Conservation (phyloP, 495 filamentous ascomycete genomes). For the Cenococcum geophilum region DNA sequence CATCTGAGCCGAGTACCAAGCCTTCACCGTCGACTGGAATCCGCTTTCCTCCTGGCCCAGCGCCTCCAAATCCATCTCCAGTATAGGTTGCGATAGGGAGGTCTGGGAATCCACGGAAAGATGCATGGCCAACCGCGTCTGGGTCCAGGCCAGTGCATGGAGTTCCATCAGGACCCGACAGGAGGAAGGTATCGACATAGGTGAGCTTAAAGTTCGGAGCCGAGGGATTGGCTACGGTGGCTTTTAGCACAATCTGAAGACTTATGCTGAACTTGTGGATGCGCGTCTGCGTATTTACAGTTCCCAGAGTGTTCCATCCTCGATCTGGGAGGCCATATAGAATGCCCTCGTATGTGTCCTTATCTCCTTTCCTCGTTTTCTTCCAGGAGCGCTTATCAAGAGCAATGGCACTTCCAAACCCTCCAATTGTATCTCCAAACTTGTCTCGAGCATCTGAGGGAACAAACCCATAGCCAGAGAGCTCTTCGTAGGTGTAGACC, state of each 20-base stretch:
- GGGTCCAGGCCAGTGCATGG: slow-evolving; percentile 68
- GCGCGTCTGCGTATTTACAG: slow-evolving; percentile 64
- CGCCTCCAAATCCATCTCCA: slow-evolving; percentile 68
- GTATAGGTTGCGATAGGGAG: slow-evolving; percentile 61
- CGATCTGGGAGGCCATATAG: slow-evolving; percentile 65
- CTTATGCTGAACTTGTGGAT: slow-evolving; percentile 65
- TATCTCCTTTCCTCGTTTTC: slow-evolving; percentile 26
- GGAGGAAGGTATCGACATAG: slow-evolving; percentile 63
- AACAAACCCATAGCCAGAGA: slow-evolving; percentile 66
- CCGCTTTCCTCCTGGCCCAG: slow-evolving; percentile 54
- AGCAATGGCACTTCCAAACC: slow-evolving; percentile 62
- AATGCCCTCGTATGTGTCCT: slow-evolving; percentile 55
- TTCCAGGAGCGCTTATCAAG: slow-evolving; percentile 61
- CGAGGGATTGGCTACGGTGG: slow-evolving; percentile 52
- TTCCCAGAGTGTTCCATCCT: slow-evolving; percentile 75
- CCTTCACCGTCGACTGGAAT: slow-evolving; percentile 66
- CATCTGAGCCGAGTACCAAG: slow-evolving; percentile 57
- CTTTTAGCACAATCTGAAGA: slow-evolving; percentile 45
- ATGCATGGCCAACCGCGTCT: slow-evolving; percentile 48
- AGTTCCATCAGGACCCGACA: slow-evolving; percentile 61
- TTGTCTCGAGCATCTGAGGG: slow-evolving; percentile 57
- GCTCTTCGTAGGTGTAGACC: slow-evolving; percentile 58
- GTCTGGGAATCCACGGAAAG: slow-evolving; percentile 55
- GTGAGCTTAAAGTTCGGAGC: slow-evolving; percentile 57
- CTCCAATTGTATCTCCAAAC: slow-evolving; percentile 66